Evolutionary conservation across 768 basidiomycete genomes (phyloP).

Genomic region (Lactarius evosmus): DNA sequence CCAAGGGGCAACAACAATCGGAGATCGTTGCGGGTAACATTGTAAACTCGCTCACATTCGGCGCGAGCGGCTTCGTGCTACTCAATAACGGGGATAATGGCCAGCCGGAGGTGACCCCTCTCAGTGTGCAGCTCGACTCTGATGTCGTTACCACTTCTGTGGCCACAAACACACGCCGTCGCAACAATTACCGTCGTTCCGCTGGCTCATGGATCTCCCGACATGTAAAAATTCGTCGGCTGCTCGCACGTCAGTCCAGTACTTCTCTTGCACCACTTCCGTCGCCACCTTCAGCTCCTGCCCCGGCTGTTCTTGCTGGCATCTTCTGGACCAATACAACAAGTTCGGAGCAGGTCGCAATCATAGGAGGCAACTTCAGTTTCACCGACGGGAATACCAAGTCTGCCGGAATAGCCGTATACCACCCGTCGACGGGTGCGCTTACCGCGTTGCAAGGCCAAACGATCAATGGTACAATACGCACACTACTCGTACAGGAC

Average conservation of each 20-base stretch:
- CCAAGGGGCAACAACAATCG: conserved; percentile 37
- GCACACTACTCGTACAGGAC: conserved; percentile 68
- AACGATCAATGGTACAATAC: conserved; percentile 72
- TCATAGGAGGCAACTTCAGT: conserved; percentile 91
- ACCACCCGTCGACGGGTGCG: conserved; percentile 51
- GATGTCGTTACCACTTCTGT: conserved; percentile 36
- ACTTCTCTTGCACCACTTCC: conserved; percentile 52
- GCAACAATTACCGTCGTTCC: conserved; percentile 37
- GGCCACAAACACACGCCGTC: conserved; percentile 39
- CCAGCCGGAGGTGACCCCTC: conserved; percentile 55
- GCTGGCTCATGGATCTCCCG: conserved; percentile 50
- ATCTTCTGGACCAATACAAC: conserved; percentile 86
- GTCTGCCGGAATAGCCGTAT: conserved; percentile 62
- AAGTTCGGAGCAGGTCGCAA: conserved; percentile 58
- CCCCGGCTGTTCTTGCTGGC: conserved; percentile 82
- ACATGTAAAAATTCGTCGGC: conserved; percentile 38
- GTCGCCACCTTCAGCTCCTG: conserved; percentile 49
- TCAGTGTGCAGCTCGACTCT: conserved; percentile 54
- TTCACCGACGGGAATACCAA: conserved; percentile 43
- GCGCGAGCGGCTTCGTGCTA: conserved; percentile 77
- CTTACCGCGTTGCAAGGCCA: conserved; percentile 56
- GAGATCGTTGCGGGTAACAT: conserved; percentile 74
- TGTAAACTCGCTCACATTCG: conserved; percentile 52
- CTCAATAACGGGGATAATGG: conserved; percentile 60
- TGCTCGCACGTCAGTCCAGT: conserved; percentile 54